Evolutionary conservation across 2,329 filamentous ascomycete genomes (phyloP).

Genomic region (Microdochium nivale): DNA sequence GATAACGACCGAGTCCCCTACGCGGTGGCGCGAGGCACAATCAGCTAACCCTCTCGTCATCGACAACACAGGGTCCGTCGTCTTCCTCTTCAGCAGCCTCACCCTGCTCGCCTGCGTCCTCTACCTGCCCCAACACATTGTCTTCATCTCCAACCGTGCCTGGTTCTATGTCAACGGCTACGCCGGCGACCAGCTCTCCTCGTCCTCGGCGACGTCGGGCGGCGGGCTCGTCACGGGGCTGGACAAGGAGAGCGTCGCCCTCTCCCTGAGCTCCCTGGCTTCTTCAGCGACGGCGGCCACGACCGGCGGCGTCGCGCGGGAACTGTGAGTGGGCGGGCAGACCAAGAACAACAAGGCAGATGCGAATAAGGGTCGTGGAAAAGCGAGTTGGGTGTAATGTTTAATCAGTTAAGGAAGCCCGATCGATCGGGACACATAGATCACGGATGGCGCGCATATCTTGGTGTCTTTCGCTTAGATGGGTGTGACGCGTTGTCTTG

Average conservation of each 20-base stretch:
- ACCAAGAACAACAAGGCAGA: no score
- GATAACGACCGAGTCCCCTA: no score
- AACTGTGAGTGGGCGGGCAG: slow-evolving; percentile 21
- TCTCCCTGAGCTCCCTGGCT: slow-evolving; percentile 23
- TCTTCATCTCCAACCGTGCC: slow-evolving; percentile 71
- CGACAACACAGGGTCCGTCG: slow-evolving; percentile 63
- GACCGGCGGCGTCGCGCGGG: slow-evolving; percentile 20
- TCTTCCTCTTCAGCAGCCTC: slow-evolving; percentile 84
- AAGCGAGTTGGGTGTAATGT: slow-evolving; percentile 1
- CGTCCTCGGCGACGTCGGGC: background rate
- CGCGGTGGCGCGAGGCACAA: no score
- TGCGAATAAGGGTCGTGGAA: background rate
- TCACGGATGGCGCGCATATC: no score
- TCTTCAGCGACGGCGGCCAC: slow-evolving; percentile 17
- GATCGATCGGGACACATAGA: no score
- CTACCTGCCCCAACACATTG: slow-evolving; percentile 88
- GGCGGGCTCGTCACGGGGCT: slow-evolving; percentile 18
- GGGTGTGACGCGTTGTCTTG: no score
- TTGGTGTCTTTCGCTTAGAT: no score
- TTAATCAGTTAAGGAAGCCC: background rate
- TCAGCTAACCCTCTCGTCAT: background rate
- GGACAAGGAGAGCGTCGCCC: slow-evolving; percentile 32
- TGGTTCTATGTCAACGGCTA: slow-evolving; percentile 96
- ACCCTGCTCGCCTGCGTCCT: slow-evolving; percentile 79
- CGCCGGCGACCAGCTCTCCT: slow-evolving; percentile 28